Percentiles rank a stretch among this genome's conserved stretches.
Conservation (phyloP, 1,139 yeast genomes). For the Sugiyamaella sp. region DNA sequence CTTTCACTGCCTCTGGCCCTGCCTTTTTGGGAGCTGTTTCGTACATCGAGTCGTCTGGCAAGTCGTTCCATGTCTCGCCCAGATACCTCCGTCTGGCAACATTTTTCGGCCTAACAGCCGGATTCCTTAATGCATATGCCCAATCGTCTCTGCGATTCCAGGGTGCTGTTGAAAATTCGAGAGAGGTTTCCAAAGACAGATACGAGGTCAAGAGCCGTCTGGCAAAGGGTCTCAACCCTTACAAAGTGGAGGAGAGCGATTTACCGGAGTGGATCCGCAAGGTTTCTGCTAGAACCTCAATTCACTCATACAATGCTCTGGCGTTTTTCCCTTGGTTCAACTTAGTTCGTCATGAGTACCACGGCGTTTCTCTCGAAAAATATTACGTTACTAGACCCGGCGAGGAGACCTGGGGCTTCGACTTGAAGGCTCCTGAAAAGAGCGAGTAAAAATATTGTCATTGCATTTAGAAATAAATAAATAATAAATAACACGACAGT, state of each 20-base stretch:
- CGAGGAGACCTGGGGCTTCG: conserved; percentile 47
- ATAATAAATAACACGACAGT: not conserved
- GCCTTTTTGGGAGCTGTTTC: conserved; percentile 63
- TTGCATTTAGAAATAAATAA: conserved; percentile 17
- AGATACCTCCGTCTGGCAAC: conserved; percentile 60
- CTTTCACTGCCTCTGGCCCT: conserved; percentile 67
- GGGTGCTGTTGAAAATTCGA: conserved; percentile 73
- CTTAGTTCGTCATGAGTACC: conserved; percentile 78
- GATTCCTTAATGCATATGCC: conserved; percentile 67
- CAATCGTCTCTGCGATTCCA: conserved; percentile 72
- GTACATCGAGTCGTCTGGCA: conserved; percentile 53
- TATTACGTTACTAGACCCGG: conserved; percentile 66
- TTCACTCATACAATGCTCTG: conserved; percentile 64
- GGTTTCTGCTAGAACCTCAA: conserved; percentile 78
- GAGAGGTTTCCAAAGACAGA: conserved; percentile 75
- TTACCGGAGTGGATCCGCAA: conserved; percentile 75
- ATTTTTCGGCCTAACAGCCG: conserved; percentile 67
- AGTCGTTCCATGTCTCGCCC: conserved; percentile 59
- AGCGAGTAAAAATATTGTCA: conserved; percentile 6
- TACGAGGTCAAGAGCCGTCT: conserved; percentile 71
- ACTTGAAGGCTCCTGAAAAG: conserved; percentile 28
- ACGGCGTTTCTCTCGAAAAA: conserved; percentile 72
- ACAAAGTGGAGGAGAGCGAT: conserved; percentile 53
- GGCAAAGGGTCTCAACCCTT: conserved; percentile 69
- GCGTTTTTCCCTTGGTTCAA: conserved; percentile 83